Percentiles rank a stretch among this genome's conserved stretches.
Evolutionary conservation across 1,284 basidiomycete species (phyloP).

Genomic region (Boletus semigastroideus): DNA sequence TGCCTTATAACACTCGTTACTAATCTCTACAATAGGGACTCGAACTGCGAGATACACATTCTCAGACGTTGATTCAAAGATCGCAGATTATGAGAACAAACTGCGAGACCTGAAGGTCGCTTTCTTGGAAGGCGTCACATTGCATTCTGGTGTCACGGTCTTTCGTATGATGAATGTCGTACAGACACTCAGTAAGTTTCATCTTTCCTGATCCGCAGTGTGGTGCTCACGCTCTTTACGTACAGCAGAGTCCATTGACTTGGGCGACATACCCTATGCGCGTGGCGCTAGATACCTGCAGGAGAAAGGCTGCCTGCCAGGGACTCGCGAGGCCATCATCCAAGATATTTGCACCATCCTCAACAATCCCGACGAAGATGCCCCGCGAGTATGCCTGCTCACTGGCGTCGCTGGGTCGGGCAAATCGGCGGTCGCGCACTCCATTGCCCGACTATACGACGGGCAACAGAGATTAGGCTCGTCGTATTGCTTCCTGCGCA

Average conservation of each 20-base stretch:
- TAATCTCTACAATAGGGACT: constrained; percentile 12
- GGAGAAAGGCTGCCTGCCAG: constrained; percentile 21
- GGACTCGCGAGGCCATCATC: constrained; percentile 20
- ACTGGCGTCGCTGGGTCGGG: constrained; percentile 23
- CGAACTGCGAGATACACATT: constrained; percentile 22
- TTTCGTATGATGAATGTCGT: constrained; percentile 22
- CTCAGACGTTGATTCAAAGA: constrained; percentile 16
- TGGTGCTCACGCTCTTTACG: not conserved
- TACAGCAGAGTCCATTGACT: constrained; percentile 13
- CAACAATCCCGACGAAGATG: constrained; percentile 7
- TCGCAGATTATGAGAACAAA: constrained; percentile 19
- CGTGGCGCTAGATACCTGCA: constrained; percentile 20
- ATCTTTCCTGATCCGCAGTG: not conserved
- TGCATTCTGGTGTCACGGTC: constrained; percentile 17
- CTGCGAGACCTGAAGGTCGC: constrained; percentile 16
- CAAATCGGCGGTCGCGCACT: constrained; percentile 23
- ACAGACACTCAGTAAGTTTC: constrained; percentile 8
- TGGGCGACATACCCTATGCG: constrained; percentile 21
- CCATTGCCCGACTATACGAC: constrained; percentile 24
- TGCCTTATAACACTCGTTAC: not conserved
- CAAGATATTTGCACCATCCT: constrained; percentile 17
- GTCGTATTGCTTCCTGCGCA: constrained; percentile 21
- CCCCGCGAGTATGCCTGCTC: constrained; percentile 19
- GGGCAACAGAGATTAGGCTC: constrained; percentile 19
- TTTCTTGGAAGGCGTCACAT: constrained; percentile 18